Base-by-base conservation (phyloP, 1,284 basidiomycete genomes). In the Uromyces viciae-fabae region DNA sequence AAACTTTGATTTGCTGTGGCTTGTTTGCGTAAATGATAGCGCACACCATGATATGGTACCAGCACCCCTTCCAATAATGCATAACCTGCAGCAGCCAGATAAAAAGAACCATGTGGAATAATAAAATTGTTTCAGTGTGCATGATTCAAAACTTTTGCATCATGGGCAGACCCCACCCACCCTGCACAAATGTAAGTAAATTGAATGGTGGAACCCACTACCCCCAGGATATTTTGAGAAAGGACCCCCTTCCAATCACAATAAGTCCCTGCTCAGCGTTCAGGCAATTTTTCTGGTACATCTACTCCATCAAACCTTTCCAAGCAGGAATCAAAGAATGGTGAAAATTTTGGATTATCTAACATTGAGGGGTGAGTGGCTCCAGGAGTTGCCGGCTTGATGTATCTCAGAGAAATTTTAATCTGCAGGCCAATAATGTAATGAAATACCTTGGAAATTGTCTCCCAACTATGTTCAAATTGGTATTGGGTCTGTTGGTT, bases 11-110 rank as follows among this genome's bases (percentile, higher is more conserved):
- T 15, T 22, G 68, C 68, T 28, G 9, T 4, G 4, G 15, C 82
- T 86, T 86, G 88, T 83, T 88, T 86, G 15, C 83, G 81, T n/a
- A 87, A 82, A 82, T 88, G 86, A 82, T 88, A 88, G 0, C 84
- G 81, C 0, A 85, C 82, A 40, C 84, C 84, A 40, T 83, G 83
- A 82, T 87, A 87, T 1, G 86, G 87, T 4, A 84, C 82, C n/a
- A 87, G 28, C 0, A 52, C 0, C 0, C 36, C 62, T 22, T 5
- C 3, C 11, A 36, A 9, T 31, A 66, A 38, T 7, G 31, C 46
- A 28, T 66, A 78, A 7, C 66, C 42, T 19, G 46, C 49, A 58
- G 33, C 25, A 17, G 75, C 60, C 22, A 78, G 33, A 25, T 54
- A 78, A 56, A 54, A 78, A 0, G 8, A 14, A 22, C n/a, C 33